Base-by-base conservation (phyloP, 805 yeast species). In the Pichia scutulata region DNA sequence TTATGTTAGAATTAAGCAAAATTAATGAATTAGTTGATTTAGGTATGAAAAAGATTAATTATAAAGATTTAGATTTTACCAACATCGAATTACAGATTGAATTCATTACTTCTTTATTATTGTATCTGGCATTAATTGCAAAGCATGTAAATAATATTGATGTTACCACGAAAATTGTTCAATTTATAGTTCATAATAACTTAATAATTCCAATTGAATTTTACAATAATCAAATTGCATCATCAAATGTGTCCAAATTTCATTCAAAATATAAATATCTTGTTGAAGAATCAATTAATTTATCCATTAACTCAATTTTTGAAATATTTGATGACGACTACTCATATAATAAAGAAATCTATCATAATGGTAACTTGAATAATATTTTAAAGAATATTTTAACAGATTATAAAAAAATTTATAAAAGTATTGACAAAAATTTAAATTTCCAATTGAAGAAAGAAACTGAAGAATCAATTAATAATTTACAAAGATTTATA, bases 311-410 rank as follows among this genome's bases (percentile, higher is more conserved):
- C 59, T 70, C 78, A 2, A 60, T 89, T 7, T 88, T 80, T 65
- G 97, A 89, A 52, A 72, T 89, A 7, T 93, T 84, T 67, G 86
- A 86, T 14, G 98, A 93, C 67, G 76, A 76, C 37, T 84, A 73
- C 58, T 75, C 71, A 16, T 89, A 89, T 60, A 96, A 89, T 62
- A 68, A 65, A 24, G 78, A 80, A 4, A 76, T 86, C 1, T 92
- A 84, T 64, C 86, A 84, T 24, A 63, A 73, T 10, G 74, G 74
- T 19, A 70, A 74, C 9, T 76, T 80, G 57, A 60, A 78, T 37
- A 49, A 59, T 1, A 61, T 65, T 16, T 69, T 89, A 42, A 61
- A 65, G 49, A 64, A 66, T 22, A 61, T 77, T 10, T 65, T 71
- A 44, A 76, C 80, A 10, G 68, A 67, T n/a, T 68, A 84, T 50